Base-by-base conservation (phyloP, 2,329 filamentous ascomycete species). In the Calonectria ilicicola region DNA sequence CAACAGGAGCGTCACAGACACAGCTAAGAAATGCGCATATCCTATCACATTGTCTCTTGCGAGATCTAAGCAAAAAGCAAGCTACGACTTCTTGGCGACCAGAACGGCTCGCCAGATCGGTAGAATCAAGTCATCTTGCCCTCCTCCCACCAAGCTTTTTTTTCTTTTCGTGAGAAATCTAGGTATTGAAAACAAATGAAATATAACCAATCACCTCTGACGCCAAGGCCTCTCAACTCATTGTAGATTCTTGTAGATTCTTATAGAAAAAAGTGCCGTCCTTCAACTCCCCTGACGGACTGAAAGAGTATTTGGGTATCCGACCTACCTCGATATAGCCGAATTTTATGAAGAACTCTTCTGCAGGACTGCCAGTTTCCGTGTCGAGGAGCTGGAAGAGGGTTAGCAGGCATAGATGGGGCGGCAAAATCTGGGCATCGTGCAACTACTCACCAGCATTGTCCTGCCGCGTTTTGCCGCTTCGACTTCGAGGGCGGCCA, bases 261-360 rank as follows among this genome's bases (percentile, higher is more conserved):
- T 92, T 92, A 81, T 91, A 92, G 76, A 91, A 90, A 76, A 91
- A 90, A 0, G 87, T 86, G 65, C 87, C 87, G 73, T 88, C 87
- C 74, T 85, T 87, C 67, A 89, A 80, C 53, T 85, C 86, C 29
- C 88, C 86, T 14, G 84, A 84, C 21, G 88, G 88, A 75, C 84
- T 88, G 68, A 88, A 82, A 64, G 85, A 86, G 82, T 89, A 91
- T 53, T 85, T 85, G 19, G 90, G 90, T 38, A 93, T 86, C 64
- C 85, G 86, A 29, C 91, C 91, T 19, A 89, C 81, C 79, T 89
- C 86, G 10, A 82, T 82, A 77, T 91, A 93, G 5, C 89, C 90
- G n/a, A 92, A 82, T 68, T 84, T 87, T 35, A 83, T 86, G 81
- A 89, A 93, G 8, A 91, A 83, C 10, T 81, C 72, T 79, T 91